Evolutionary conservation across 768 basidiomycete genomes (phyloP).

Genomic region (Leccinum disarticulatum): DNA sequence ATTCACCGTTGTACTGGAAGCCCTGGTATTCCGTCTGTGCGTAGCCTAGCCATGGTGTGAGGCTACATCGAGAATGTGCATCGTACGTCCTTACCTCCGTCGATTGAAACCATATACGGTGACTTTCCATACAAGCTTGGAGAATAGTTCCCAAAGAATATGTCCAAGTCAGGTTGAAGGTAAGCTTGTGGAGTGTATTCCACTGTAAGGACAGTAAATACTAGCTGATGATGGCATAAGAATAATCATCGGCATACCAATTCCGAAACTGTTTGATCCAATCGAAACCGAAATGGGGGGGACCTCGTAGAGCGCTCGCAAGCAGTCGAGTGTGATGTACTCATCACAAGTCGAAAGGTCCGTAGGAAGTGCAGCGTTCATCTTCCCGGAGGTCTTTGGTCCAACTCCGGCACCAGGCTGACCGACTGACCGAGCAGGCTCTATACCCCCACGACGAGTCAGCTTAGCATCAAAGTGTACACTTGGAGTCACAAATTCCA

Average conservation of each 20-base stretch:
- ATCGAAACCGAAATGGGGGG: slow-evolving; percentile 15
- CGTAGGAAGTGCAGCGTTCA: slow-evolving; percentile 5
- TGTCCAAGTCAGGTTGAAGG: slow-evolving; percentile 27
- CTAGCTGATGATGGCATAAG: background rate
- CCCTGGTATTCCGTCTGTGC: slow-evolving; percentile 27
- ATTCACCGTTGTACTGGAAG: slow-evolving; percentile 31
- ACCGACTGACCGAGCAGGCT: slow-evolving; percentile 13
- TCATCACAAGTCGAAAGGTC: slow-evolving; percentile 26
- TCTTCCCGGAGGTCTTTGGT: slow-evolving; percentile 24
- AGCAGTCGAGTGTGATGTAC: slow-evolving; percentile 31
- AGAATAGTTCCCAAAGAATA: slow-evolving; percentile 32
- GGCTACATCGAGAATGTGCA: background rate
- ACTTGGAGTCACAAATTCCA: slow-evolving; percentile 35
- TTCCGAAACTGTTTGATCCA: slow-evolving; percentile 27
- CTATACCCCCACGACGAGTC: slow-evolving; percentile 12
- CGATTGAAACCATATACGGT: slow-evolving; percentile 31
- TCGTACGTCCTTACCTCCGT: slow-evolving; percentile 25
- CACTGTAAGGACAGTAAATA: slow-evolving; percentile 12
- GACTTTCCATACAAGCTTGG: slow-evolving; percentile 21
- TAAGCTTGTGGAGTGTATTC: slow-evolving; percentile 35
- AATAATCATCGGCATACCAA: slow-evolving; percentile 19
- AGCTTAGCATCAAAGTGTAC: slow-evolving; percentile 33
- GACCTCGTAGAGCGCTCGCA: slow-evolving; percentile 31
- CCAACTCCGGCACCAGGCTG: slow-evolving; percentile 12
- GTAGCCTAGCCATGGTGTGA: background rate